Evolutionary conservation across 495 filamentous ascomycete species (phyloP).

Genomic region (Usnea hakonensis): DNA sequence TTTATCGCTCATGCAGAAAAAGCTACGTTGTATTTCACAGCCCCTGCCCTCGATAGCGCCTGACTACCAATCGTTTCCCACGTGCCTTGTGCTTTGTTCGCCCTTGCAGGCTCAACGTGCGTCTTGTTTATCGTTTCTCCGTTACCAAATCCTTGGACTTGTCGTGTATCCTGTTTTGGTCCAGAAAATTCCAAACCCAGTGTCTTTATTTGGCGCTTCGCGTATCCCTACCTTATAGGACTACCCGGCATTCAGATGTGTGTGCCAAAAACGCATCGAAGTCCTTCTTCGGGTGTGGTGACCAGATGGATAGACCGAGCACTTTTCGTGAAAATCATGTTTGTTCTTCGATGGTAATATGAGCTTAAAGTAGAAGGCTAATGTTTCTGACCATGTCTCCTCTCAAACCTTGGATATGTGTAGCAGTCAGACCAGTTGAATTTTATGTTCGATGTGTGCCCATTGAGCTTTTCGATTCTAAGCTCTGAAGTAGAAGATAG

Average conservation of each 20-base stretch:
- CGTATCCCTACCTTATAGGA: not conserved
- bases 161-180: not conserved
- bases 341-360: not conserved
- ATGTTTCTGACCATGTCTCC: not conserved
- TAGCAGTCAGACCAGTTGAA: not conserved
- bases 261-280: not conserved
- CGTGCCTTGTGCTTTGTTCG: slow-evolving; percentile 4
- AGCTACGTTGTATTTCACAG: not conserved
- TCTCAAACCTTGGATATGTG: not conserved
- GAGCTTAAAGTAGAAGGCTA: not conserved
- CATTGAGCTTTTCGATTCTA: not conserved
- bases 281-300: not conserved
- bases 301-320: not conserved
- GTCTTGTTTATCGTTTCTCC: not conserved
- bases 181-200: not conserved
- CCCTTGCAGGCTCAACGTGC: slow-evolving; percentile 2
- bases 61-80: slow-evolving; percentile 14
- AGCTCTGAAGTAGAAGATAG: not conserved
- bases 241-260: not conserved
- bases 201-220: not conserved
- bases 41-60: slow-evolving; percentile 2
- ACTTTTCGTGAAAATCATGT: not conserved
- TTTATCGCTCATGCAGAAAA: slow-evolving; percentile 12
- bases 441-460: not conserved
- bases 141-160: not conserved